phyloP scores from a whole-genome alignment of 768 basidiomycete species.

The Pholiota conissans region DNA sequence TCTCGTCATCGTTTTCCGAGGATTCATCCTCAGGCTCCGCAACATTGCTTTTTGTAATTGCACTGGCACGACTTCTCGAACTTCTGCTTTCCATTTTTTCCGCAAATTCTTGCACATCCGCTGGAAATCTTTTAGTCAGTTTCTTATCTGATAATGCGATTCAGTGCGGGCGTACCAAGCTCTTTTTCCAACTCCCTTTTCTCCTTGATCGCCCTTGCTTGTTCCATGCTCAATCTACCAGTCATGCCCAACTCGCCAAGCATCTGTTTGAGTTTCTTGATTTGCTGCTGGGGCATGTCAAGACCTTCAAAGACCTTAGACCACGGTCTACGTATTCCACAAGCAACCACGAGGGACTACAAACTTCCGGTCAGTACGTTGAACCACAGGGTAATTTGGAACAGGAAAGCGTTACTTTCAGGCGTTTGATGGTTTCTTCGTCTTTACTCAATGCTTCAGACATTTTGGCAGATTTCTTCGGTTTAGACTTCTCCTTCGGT shows the following conservation, averaged over 20 bases:
- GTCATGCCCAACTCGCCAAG: slow-evolving; percentile 78
- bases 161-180: slow-evolving; percentile 51
- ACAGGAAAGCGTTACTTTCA: slow-evolving; percentile 54
- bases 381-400: neutral
- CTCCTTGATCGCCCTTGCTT: slow-evolving; percentile 74
- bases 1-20: slow-evolving; percentile 25
- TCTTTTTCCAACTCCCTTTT: slow-evolving; percentile 78
- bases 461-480: slow-evolving; percentile 33
- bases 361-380: neutral
- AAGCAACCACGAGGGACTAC: slow-evolving; percentile 71
- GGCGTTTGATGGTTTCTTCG: slow-evolving; percentile 71
- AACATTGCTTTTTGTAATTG: slow-evolving; percentile 13
- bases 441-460: slow-evolving; percentile 46
- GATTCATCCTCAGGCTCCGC: slow-evolving; percentile 28
- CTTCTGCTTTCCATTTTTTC: slow-evolving; percentile 41
- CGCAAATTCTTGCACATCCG: slow-evolving; percentile 76
- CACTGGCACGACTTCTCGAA: slow-evolving; percentile 20
- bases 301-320: slow-evolving; percentile 66
- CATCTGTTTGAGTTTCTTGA: slow-evolving; percentile 61
- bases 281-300: slow-evolving; percentile 59
- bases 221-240: slow-evolving; percentile 73
- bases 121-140: slow-evolving; percentile 32
- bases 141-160: neutral
- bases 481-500: slow-evolving; percentile 23
- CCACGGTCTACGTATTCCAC: slow-evolving; percentile 80